A percentile compares a stretch with the other conserved stretches of the same genome.
Conservation (phyloP, 495 filamentous ascomycete species). For the Aspergillus asperescens region DNA sequence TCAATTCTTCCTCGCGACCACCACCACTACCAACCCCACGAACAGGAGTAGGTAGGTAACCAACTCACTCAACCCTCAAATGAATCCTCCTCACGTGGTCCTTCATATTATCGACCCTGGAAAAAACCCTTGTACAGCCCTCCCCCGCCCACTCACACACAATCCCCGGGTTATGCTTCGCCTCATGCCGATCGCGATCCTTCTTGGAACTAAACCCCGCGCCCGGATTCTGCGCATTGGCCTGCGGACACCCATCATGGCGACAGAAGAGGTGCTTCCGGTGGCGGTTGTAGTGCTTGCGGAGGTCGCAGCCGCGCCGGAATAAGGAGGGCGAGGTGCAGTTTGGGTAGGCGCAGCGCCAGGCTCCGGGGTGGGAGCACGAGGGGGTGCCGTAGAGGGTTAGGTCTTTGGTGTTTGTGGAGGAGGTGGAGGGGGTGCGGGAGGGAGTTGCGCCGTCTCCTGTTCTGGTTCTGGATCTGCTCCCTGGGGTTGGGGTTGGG, state of each 20-base stretch:
- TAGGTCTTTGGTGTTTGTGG: conserved; percentile 5
- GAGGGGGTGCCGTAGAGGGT: conserved; percentile 29
- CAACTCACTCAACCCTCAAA: conserved; percentile 13
- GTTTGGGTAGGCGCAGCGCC: conserved; percentile 54
- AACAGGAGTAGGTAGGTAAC: background rate
- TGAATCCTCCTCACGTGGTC: conserved; percentile 52
- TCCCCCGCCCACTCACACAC: conserved; percentile 48
- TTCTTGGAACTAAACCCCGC: conserved; percentile 63
- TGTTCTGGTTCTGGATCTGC: background rate
- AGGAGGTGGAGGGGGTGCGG: conserved; percentile 2
- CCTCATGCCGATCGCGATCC: conserved; percentile 56
- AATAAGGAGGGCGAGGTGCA: conserved; percentile 54
- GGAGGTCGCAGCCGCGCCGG: conserved; percentile 56
- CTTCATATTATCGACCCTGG: conserved; percentile 62
- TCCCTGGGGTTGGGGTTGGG: background rate
- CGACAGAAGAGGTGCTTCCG: conserved; percentile 60
- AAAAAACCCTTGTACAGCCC: conserved; percentile 55
- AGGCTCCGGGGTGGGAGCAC: conserved; percentile 30
- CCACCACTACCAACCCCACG: too few relatives aligned
- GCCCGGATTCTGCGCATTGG: conserved; percentile 49
- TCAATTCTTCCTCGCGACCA: too few relatives aligned
- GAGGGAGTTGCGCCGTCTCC: too few relatives aligned
- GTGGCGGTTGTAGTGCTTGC: conserved; percentile 61
- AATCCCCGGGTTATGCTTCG: conserved; percentile 57
- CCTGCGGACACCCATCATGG: conserved; percentile 54